Evolutionary conservation across 805 yeast species (phyloP).

Genomic region (Diddensiella caesifluorescens): DNA sequence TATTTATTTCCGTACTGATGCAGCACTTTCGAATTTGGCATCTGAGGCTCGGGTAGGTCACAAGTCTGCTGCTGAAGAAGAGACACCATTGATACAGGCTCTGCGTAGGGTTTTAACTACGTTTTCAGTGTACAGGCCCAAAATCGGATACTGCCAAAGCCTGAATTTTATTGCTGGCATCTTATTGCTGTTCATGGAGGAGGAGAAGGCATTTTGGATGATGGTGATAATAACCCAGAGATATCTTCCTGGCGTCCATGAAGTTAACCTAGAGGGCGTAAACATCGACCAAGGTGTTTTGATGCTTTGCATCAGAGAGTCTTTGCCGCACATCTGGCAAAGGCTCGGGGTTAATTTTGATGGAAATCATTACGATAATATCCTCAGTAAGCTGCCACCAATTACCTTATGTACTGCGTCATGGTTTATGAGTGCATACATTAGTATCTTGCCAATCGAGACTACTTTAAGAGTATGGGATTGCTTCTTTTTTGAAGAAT

Average conservation of each 20-base stretch:
- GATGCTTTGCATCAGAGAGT: constrained; percentile 79
- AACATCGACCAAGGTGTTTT: constrained; percentile 92
- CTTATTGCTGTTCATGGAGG: constrained; percentile 76
- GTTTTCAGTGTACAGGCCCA: constrained; percentile 80
- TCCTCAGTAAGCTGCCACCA: constrained; percentile 77
- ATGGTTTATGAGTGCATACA: constrained; percentile 98
- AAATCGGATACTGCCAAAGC: constrained; percentile 94
- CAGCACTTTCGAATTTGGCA: background rate
- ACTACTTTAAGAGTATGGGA: constrained; percentile 91
- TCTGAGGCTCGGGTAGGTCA: constrained; percentile 4
- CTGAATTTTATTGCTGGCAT: constrained; percentile 89
- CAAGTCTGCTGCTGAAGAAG: constrained; percentile 37
- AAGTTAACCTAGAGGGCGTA: constrained; percentile 85
- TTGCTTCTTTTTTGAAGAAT: constrained; percentile 86
- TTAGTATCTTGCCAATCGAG: constrained; percentile 85
- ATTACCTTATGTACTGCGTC: constrained; percentile 89
- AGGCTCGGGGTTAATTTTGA: constrained; percentile 40
- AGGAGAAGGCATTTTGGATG: constrained; percentile 94
- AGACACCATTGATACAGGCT: constrained; percentile 61
- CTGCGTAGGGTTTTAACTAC: constrained; percentile 77
- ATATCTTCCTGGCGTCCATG: constrained; percentile 87
- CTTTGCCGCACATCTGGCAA: constrained; percentile 77
- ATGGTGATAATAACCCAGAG: constrained; percentile 80
- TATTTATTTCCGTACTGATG: constrained; percentile 56
- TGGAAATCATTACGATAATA: constrained; percentile 37